Base-by-base conservation (phyloP, 805 yeast genomes). In the Debaryomyces castellii region DNA sequence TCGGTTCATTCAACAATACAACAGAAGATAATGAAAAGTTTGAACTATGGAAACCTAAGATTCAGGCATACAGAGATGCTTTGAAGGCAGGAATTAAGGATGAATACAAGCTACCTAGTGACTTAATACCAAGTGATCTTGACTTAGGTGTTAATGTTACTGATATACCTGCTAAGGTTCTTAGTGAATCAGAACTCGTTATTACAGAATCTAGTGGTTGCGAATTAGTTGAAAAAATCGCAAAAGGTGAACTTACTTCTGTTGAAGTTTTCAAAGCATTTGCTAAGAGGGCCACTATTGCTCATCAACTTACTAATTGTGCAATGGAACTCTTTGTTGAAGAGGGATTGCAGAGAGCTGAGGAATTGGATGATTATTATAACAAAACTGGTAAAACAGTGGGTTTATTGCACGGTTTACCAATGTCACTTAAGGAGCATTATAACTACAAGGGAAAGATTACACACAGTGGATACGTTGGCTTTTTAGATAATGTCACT, bases 361-460 rank as follows among this genome's bases (percentile, higher is more conserved):
- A 76, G 54, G 79, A 75, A 55, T 67, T 82, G 50, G 88, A 84
- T 66, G 80, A 79, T 1, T 72, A 74, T 51, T 61, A 69, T 36
- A 64, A 60, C 14, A 67, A 70, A 40, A 70, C 77, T 43, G 82
- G 82, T n/a, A 64, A 75, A 46, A 67, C 81, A 1, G 61, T 78
- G 30, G 90, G 89, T 35, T 86, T 88, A 9, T 64, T 84, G 47
- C 89, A 84, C 53, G 89, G 89, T 36, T 66, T 84, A 33, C 89
- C 89, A 14, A 62, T 85, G 36, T 83, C 89, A 0, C 64, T 84
- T 36, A 85, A 84, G 55, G 89, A 85, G 58, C 89, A 83, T 58
- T 75, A 80, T 59, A 71, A 74, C 46, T 76, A 70, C 55, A 72
- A 67, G 44, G 84, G 78, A 23, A 77, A 70, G 49, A 71, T 77